These are phyloP conservation scores for Dendrobium huoshanense DNA, from an alignment of 106 monocot species.

Conservation along the genomic window DNA sequence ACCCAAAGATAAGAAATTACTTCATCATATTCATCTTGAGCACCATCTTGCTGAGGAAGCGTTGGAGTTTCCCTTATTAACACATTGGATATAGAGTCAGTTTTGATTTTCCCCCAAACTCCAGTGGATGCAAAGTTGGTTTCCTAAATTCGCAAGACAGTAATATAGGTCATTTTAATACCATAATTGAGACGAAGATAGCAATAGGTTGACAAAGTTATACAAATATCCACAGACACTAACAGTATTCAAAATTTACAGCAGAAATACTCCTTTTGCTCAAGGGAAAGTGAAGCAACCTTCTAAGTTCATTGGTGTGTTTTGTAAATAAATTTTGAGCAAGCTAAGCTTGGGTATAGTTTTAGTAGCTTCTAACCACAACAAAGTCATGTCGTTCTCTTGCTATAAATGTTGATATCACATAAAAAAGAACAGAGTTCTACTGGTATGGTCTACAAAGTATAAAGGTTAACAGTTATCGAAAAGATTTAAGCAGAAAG, in stretches of 20 bases:
- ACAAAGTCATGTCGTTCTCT: background rate
- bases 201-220: background rate
- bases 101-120: background rate
- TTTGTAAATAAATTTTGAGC: background rate
- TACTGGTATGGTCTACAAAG: background rate
- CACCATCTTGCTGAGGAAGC: slow-evolving; percentile 83
- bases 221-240: background rate
- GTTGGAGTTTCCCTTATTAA: slow-evolving; percentile 9
- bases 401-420: background rate
- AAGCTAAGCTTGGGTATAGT: background rate
- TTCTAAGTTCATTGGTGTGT: background rate
- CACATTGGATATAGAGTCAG: slow-evolving; percentile 4
- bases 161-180: slow-evolving; percentile 2
- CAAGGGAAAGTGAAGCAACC: background rate
- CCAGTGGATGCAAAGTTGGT: slow-evolving; percentile 13
- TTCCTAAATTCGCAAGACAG: slow-evolving; percentile 15
- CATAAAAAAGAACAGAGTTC: background rate
- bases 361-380: background rate
- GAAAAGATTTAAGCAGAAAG: background rate
- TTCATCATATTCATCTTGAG: slow-evolving; percentile 74
- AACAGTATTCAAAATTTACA: background rate
- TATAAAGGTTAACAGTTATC: background rate
- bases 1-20: slow-evolving; percentile 23
- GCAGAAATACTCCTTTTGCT: background rate
- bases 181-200: background rate